These are phyloP conservation scores for Tremella mesenterica DNA, from an alignment of 768 basidiomycete genomes.

Conservation along the genomic window DNA sequence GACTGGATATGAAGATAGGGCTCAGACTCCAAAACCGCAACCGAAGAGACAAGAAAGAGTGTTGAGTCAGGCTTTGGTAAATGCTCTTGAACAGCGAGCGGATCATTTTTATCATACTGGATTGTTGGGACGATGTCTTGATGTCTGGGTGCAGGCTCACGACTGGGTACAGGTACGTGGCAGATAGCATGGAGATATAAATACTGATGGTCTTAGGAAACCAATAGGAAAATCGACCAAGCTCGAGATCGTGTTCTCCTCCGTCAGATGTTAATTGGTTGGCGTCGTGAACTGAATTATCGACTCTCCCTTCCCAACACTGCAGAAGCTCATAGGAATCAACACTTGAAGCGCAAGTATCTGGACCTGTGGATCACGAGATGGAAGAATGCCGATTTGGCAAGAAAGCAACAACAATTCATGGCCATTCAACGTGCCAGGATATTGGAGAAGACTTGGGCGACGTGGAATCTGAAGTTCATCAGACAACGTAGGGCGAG, in stretches of 20 bases:
- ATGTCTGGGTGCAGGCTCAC: slow-evolving; percentile 28
- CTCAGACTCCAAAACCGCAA: background rate
- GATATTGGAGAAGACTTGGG: slow-evolving; percentile 4
- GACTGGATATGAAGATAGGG: background rate
- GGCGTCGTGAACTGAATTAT: slow-evolving; percentile 14
- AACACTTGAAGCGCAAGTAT: slow-evolving; percentile 7
- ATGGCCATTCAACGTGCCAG: background rate
- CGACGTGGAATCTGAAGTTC: slow-evolving; percentile 12
- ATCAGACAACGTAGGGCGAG: slow-evolving; percentile 10
- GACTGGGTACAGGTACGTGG: slow-evolving; percentile 32
- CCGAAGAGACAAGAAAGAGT: background rate
- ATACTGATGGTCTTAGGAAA: too few species aligned
- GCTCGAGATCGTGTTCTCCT: slow-evolving; percentile 27
- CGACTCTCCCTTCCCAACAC: slow-evolving; percentile 22
- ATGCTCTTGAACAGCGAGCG: slow-evolving; percentile 25
- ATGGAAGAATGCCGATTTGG: slow-evolving; percentile 8
- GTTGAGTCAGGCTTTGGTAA: background rate
- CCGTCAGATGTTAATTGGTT: slow-evolving; percentile 26
- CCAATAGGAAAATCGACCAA: slow-evolving; percentile 15
- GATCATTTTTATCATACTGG: slow-evolving; percentile 31
- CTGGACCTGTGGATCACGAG: slow-evolving; percentile 15
- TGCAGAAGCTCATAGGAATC: slow-evolving; percentile 21
- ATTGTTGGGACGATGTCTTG: slow-evolving; percentile 33
- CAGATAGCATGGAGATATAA: too few species aligned
- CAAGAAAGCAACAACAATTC: background rate